A percentile compares a stretch with the other conserved stretches of the same genome.
Conservation (phyloP, 164 flowering plant species). For the Chloranthus sessilifolius region DNA sequence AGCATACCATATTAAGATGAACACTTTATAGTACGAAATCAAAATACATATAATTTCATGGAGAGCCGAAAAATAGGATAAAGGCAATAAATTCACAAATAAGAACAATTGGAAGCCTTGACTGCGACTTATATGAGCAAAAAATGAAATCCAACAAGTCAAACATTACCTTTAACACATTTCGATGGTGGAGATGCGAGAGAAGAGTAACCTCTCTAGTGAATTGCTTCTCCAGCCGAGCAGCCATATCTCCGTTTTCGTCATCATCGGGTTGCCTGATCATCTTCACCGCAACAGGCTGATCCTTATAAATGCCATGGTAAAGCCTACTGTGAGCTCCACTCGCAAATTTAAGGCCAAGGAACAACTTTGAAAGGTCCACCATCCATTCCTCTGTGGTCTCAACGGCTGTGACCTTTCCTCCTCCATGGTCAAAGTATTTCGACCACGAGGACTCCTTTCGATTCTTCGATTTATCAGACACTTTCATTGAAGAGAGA, state of each 20-base stretch:
- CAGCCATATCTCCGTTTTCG: slow-evolving; percentile 55
- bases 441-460: slow-evolving; percentile 70
- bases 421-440: slow-evolving; percentile 72
- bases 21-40: too few species aligned
- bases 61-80: too few species aligned
- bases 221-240: slow-evolving; percentile 67
- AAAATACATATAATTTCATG: too few species aligned
- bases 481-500: slow-evolving; percentile 32
- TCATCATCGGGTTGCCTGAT: slow-evolving; percentile 74
- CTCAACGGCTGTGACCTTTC: slow-evolving; percentile 67
- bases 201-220: slow-evolving; percentile 62
- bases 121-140: too few species aligned
- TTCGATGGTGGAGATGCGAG: slow-evolving; percentile 63
- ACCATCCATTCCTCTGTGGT: slow-evolving; percentile 54
- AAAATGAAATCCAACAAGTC: too few species aligned
- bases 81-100: too few species aligned
- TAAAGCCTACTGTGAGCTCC: slow-evolving; percentile 88
- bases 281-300: slow-evolving; percentile 79
- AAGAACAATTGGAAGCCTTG: too few species aligned
- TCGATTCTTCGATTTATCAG: slow-evolving; percentile 32
- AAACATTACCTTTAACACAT: slow-evolving; percentile 65
- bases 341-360: slow-evolving; percentile 70
- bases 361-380: slow-evolving; percentile 66
- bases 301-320: slow-evolving; percentile 71
- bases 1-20: too few species aligned